Conservation (phyloP, 495 filamentous ascomycete species). For the Penicillium alfredii region DNA sequence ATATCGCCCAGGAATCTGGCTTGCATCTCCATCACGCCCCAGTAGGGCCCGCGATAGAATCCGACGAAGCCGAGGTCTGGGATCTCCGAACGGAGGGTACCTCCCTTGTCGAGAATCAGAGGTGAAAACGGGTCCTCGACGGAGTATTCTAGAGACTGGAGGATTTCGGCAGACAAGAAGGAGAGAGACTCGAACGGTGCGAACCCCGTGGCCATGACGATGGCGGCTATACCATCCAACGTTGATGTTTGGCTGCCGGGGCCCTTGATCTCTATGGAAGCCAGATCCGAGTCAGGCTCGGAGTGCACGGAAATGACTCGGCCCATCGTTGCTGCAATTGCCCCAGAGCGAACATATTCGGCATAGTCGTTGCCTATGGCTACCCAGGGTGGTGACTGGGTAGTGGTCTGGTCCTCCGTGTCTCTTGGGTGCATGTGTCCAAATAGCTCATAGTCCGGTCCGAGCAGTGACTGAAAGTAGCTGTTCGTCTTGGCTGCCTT, state of each 20-base stretch:
- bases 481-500: conserved; percentile 45
- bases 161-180: conserved; percentile 53
- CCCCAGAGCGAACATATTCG: conserved; percentile 61
- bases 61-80: conserved; percentile 74
- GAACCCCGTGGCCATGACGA: conserved; percentile 77
- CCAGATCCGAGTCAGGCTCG: conserved; percentile 18
- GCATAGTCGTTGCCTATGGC: conserved; percentile 65
- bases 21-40: conserved; percentile 85
- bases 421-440: conserved; percentile 12
- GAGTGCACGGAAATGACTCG: conserved; percentile 22
- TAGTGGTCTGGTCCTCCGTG: conserved; percentile 14
- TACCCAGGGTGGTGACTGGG: conserved; percentile 55
- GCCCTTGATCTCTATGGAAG: conserved; percentile 30
- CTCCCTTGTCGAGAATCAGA: conserved; percentile 60
- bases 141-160: conserved; percentile 50
- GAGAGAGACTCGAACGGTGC: conserved; percentile 52
- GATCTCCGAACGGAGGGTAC: conserved; percentile 52
- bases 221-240: conserved; percentile 53
- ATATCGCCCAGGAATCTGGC: conserved; percentile 54
- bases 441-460: conserved; percentile 51
- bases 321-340: conserved; percentile 44
- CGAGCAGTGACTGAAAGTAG: conserved; percentile 51
- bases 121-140: conserved; percentile 54
- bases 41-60: conserved; percentile 81
- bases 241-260: conserved; percentile 13